Base-by-base conservation (phyloP, 768 basidiomycete species). In the Psilocybe azurescens region DNA sequence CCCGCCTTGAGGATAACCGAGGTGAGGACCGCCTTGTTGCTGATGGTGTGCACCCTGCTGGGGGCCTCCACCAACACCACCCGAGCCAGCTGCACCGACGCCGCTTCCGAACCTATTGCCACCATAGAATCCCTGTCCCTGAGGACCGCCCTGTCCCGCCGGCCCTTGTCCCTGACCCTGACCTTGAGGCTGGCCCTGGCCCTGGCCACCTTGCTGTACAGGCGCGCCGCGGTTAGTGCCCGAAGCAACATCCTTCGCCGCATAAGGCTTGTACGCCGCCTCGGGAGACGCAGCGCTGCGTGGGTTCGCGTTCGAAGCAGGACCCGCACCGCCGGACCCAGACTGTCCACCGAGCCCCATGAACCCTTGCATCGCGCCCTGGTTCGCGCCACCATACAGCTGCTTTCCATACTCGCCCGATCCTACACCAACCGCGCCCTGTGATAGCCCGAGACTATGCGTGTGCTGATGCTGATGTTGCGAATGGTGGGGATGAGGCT, bases 261-360 rank as follows among this genome's bases (percentile, higher is more conserved):
- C 84, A 69, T 92, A 93, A 10, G 89, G 87, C 70, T 93, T 93
- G 76, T 91, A 93, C 14, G 89, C 77, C 7, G 86, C 77, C 74
- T 93, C 91, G 1, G 91, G 90, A 5, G 90, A 91, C 13, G 80
- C 78, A 36, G 82, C 84, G 18, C 80, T 79, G 13, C 83, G 76
- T 10, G 83, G 83, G 3, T 83, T 87, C 39, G 81, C 72, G 61
- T 74, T 77, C 18, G 77, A 71, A 0, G 81, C 73, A 64, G 79
- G 76, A 0, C 73, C 78, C 14, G 73, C 73, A 48, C 78, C 72
- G 50, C 79, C 75, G 0, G 75, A 73, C 0, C 73, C 74, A 59
- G 83, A 80, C 58, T 82, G 81, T 30, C 77, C 76, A 24, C 86
- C 81, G 14, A 89, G 82, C 18, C 87, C 86, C 83, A 90, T 88